Evolutionary conservation across 805 yeast genomes (phyloP), one percentile per base, ranked within the genome.

Genomic region (Vanderwaltozyma verrucispora): DNA sequence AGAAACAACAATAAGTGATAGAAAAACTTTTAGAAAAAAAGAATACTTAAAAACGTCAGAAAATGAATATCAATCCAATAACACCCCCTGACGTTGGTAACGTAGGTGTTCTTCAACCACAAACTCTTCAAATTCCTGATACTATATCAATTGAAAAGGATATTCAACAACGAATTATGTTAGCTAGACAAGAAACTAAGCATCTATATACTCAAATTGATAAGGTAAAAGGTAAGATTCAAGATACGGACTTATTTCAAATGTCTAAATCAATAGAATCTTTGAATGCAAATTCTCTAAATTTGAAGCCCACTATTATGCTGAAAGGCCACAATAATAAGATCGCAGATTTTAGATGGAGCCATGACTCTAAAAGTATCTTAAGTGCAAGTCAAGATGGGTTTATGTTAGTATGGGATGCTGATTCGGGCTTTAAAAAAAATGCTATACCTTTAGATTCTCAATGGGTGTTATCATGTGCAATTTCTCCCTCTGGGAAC

Each of bases 301-400:
- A 65, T 43, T 37, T 66, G 35, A 59, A 55, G 38, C 62, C 65
- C 3, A 48, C 71, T 0, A 53, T 65, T 5, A 49, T 63, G 2
- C 47, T 66, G n/a, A 60, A 53, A 39, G 71, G 69, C 2, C 96
- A 88, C 54, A 73, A 72, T 46, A 80, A 77, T 52, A 86, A 87
- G 52, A 71, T 87, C 16, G 69, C 78, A 8, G 74, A 76, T 40
- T 63, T 82, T 40, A 65, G 74, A 36, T 83, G 95, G 94, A 70
- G 76, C 37, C 54, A 65, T 1, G 78, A 79, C 51, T 71, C 82
- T n/a, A 57, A 61, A 32, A 69, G 68, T 32, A 51, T 87, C 2
- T 57, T 86, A 8, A 74, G 86, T 35, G 86, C 85, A 0, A 78
- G 89, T 19, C 95, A 84, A 54, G 96, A 88, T 59, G 95, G 95